These are phyloP conservation scores for Venturiaceae sp. DNA, from an alignment of 2,329 filamentous ascomycete genomes.

Conservation along the genomic window DNA sequence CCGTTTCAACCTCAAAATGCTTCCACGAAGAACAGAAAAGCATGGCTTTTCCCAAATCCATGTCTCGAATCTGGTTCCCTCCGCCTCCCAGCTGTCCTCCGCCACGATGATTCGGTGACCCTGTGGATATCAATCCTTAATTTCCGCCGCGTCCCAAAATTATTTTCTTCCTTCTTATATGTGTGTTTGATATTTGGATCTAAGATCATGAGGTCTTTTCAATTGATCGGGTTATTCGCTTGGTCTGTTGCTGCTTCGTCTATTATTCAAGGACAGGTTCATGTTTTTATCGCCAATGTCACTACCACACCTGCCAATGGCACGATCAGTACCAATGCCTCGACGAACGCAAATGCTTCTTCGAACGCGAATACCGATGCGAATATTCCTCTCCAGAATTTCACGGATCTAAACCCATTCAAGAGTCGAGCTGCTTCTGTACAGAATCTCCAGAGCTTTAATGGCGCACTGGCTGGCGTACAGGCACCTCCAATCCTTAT, in stretches of 20 bases:
- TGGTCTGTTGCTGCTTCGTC: neutral
- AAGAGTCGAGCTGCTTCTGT: neutral
- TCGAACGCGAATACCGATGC: neutral
- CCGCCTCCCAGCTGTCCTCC: no score
- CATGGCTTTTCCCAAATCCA: neutral
- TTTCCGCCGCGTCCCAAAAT: no score
- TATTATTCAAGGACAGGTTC: neutral
- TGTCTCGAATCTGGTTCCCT: neutral
- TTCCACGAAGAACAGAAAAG: neutral
- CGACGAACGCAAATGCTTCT: neutral
- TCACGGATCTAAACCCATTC: neutral
- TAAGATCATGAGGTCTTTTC: neutral
- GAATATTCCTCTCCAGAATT: neutral
- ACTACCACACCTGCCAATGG: neutral
- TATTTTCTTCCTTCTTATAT: neutral
- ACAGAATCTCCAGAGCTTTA: slow-evolving; percentile 9
- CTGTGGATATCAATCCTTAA: neutral
- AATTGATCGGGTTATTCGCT: neutral
- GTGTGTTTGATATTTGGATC: neutral
- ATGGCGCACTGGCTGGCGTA: slow-evolving; percentile 9
- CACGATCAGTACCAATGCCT: neutral
- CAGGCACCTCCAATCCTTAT: slow-evolving; percentile 7
- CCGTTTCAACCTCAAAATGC: neutral
- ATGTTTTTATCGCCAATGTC: neutral
- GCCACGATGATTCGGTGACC: neutral